Evolutionary conservation across 176 grass and related monocot species (phyloP).

Genomic region (Cenchrus americanus): DNA sequence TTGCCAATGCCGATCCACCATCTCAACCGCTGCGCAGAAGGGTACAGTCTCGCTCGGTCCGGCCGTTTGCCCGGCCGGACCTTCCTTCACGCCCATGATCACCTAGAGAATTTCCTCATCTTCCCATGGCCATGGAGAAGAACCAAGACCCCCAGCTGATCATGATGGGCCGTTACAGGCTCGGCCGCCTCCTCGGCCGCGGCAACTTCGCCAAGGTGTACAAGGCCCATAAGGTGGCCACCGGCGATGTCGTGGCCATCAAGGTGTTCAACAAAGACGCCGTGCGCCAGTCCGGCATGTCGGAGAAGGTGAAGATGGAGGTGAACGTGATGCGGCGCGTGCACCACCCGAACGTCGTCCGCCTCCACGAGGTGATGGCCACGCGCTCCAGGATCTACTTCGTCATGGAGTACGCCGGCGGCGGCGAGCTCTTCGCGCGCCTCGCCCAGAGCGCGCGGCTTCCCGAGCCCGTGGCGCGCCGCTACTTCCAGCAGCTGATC

Average conservation of each 20-base stretch:
- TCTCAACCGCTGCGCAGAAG: constrained; percentile 3
- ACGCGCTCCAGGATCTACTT: constrained; percentile 90
- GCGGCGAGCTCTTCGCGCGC: constrained; percentile 75
- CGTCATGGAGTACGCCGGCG: constrained; percentile 87
- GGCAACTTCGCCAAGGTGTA: constrained; percentile 91
- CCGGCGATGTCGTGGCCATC: constrained; percentile 72
- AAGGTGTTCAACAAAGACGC: constrained; percentile 85
- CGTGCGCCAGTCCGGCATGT: constrained; percentile 60
- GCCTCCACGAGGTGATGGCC: constrained; percentile 92
- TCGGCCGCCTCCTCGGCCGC: constrained; percentile 64
- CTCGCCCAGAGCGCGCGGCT: constrained; percentile 61
- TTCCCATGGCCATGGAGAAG: constrained; percentile 41
- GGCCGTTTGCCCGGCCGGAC: constrained; percentile 33
- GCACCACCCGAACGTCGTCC: constrained; percentile 75
- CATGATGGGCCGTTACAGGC: constrained; percentile 75
- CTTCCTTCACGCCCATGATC: constrained; percentile 37
- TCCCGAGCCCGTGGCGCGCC: constrained; percentile 68
- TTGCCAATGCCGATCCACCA: constrained; percentile 2
- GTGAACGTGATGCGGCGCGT: constrained; percentile 77
- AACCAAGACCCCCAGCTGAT: constrained; percentile 35
- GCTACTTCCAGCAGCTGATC: constrained; percentile 86
- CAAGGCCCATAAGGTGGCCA: constrained; percentile 59
- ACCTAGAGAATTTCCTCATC: background rate
- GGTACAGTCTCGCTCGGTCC: background rate
- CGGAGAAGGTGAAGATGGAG: constrained; percentile 76